Evolutionary conservation across 805 yeast genomes (phyloP), one percentile per base, ranked within the genome.

Genomic region (Isabelozyma pseudorhagii): DNA sequence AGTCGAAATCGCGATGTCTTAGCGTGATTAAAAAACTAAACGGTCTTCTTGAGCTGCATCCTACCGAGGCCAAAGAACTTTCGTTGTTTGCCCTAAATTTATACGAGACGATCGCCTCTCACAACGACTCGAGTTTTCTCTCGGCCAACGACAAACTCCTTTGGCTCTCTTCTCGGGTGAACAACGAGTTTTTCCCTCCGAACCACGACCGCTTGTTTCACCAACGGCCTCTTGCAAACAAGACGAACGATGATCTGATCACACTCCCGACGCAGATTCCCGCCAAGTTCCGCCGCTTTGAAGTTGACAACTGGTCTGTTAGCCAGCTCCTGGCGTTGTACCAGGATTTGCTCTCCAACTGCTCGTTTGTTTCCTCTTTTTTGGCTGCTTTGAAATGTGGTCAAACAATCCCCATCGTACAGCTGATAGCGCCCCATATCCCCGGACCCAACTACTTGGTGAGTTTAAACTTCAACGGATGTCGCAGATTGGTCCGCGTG

Each of bases 341-440:
- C 57, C 86, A 82, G 56, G 84, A 80, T 49, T 53, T 68, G 1
- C 58, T 80, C n/a, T 71, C 82, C 8, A 84, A 89, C 63, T 89
- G 96, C 64, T 87, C 96, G 0, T 81, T 89, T 60, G 88, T 89
- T 3, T 82, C 91, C 2, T 74, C 92, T 0, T 58, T 88, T 13
- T 67, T 87, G 13, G 79, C 89, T 1, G 65, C 84, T 0, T 60
- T 71, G 0, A 63, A 65, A 15, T 59, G 59, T 18, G 56, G 59
- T 5, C 49, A 46, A 10, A 43, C 51, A 40, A 44, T 61, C 3
- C 44, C 59, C 2, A 63, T 47, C 54, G 55, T 43, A 62, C 60
- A 46, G 50, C 58, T 47, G 53, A 64, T 66, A 60, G 57, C 38
- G 50, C 72, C 59, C 7, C 54, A 52, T 48, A 46, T 52, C 3